phyloP scores from a whole-genome alignment of 1,284 basidiomycete species.

The Heterobasidion irregulare region DNA sequence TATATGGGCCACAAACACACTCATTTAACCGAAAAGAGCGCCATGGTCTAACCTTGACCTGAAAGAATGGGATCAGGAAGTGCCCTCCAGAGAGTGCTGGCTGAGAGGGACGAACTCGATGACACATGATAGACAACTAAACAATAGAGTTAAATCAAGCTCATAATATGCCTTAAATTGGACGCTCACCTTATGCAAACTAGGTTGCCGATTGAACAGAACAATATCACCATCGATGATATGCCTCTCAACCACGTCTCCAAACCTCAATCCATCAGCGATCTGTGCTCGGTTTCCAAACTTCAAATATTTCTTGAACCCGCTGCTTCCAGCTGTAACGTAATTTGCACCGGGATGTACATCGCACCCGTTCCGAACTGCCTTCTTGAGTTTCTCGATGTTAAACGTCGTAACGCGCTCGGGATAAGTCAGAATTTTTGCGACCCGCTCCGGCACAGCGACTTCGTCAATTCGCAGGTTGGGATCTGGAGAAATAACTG shows the following conservation, averaged over 20 bases:
- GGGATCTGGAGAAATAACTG: constrained; percentile 98
- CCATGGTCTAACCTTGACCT: constrained; percentile 95
- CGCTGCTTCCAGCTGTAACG: constrained; percentile 69
- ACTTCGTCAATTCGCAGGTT: constrained; percentile 98
- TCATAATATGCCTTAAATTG: background rate
- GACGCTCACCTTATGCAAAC: constrained; percentile 77
- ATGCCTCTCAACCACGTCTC: constrained; percentile 92
- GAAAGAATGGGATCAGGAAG: background rate
- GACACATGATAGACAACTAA: constrained; percentile 97
- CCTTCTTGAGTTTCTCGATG: constrained; percentile 70
- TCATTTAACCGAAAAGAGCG: constrained; percentile 97
- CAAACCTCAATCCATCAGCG: constrained; percentile 74
- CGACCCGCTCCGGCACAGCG: constrained; percentile 93
- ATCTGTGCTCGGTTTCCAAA: constrained; percentile 72
- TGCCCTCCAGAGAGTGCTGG: background rate
- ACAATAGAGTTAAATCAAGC: constrained; percentile 18
- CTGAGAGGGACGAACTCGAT: constrained; percentile 51
- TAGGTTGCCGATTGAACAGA: constrained; percentile 98
- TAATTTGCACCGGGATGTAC: constrained; percentile 96
- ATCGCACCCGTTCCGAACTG: constrained; percentile 87
- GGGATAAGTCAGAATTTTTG: constrained; percentile 94
- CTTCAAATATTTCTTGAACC: constrained; percentile 82
- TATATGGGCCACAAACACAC: constrained; percentile 99
- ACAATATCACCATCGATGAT: constrained; percentile 96
- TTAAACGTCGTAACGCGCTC: constrained; percentile 94